phyloP scores from a whole-genome alignment of 345 rosid species.

The Anacardium occidentale region DNA sequence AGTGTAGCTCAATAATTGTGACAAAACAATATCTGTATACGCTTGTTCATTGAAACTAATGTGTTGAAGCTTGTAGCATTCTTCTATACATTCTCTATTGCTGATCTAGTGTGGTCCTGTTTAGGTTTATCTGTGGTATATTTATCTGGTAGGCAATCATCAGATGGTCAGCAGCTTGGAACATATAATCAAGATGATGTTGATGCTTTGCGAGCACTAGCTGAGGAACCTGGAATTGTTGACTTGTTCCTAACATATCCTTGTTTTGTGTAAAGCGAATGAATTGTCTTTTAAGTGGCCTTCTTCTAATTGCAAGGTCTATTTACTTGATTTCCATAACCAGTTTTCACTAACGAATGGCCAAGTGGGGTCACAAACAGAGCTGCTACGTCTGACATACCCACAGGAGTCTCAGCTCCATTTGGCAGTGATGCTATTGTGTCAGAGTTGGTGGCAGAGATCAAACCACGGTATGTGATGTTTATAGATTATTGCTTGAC shows the following conservation, averaged over 20 bases:
- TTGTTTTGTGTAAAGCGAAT: constrained; percentile 21
- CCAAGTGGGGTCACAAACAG: constrained; percentile 68
- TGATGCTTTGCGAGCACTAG: constrained; percentile 86
- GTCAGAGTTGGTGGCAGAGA: constrained; percentile 73
- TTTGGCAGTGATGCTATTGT: constrained; percentile 51
- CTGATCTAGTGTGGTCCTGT: constrained; percentile 30
- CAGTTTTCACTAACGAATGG: constrained; percentile 78
- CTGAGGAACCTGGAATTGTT: constrained; percentile 78
- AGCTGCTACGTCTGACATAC: constrained; percentile 55
- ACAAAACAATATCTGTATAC: too few species aligned
- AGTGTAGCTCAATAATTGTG: too few species aligned
- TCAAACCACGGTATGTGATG: constrained; percentile 78
- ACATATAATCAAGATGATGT: constrained; percentile 78
- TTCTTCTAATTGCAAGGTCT: not conserved
- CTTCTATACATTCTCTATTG: not conserved
- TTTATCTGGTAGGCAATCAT: constrained; percentile 74
- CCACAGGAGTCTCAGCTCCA: constrained; percentile 52
- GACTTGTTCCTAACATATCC: constrained; percentile 93
- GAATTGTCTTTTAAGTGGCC: not conserved
- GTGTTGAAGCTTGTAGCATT: too few species aligned
- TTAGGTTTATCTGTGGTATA: constrained; percentile 79
- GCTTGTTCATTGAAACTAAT: too few species aligned
- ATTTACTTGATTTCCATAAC: constrained; percentile 47
- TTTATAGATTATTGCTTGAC: constrained; percentile 8
- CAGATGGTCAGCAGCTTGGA: constrained; percentile 61